Percentiles rank a stretch among this genome's conserved stretches.
These are phyloP conservation scores for Geotrichum aggregatum DNA, from an alignment of 1,139 yeast species.

Conservation along the genomic window DNA sequence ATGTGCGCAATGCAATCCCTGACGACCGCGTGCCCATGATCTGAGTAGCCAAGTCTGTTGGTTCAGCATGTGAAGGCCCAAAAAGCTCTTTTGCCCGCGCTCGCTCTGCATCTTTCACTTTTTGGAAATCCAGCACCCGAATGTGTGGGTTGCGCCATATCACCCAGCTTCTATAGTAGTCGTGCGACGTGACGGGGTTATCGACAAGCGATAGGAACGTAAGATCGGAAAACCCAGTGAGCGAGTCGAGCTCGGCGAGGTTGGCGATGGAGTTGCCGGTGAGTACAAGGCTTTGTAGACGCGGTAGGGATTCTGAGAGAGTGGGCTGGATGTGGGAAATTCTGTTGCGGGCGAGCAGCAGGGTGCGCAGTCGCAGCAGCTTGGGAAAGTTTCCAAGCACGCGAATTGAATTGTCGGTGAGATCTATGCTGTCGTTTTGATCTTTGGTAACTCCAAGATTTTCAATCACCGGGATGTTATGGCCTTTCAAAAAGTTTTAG, in stretches of 20 bases:
- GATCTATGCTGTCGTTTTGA: slow-evolving; percentile 53
- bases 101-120: slow-evolving; percentile 57
- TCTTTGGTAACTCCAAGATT: slow-evolving; percentile 45
- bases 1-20: neutral
- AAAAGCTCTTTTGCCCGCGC: slow-evolving; percentile 44
- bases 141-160: slow-evolving; percentile 63
- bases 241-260: slow-evolving; percentile 42
- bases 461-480: slow-evolving; percentile 43
- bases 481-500: slow-evolving; percentile 29
- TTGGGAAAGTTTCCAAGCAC: slow-evolving; percentile 52
- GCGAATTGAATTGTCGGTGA: slow-evolving; percentile 61
- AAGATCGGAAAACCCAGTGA: slow-evolving; percentile 42
- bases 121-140: slow-evolving; percentile 61
- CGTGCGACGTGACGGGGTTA: slow-evolving; percentile 55
- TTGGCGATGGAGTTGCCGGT: slow-evolving; percentile 49
- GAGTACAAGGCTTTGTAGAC: slow-evolving; percentile 50
- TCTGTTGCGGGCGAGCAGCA: slow-evolving; percentile 59
- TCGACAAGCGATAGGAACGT: slow-evolving; percentile 52
- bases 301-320: slow-evolving; percentile 42
- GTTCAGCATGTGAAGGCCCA: slow-evolving; percentile 41
- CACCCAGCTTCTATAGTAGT: slow-evolving; percentile 56
- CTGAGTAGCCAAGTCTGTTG: slow-evolving; percentile 35
- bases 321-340: slow-evolving; percentile 43
- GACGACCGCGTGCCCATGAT: slow-evolving; percentile 30
- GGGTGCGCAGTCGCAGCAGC: slow-evolving; percentile 44